phyloP scores from a whole-genome alignment of 257 asterid genomes.

The Nicotiana knightiana region DNA sequence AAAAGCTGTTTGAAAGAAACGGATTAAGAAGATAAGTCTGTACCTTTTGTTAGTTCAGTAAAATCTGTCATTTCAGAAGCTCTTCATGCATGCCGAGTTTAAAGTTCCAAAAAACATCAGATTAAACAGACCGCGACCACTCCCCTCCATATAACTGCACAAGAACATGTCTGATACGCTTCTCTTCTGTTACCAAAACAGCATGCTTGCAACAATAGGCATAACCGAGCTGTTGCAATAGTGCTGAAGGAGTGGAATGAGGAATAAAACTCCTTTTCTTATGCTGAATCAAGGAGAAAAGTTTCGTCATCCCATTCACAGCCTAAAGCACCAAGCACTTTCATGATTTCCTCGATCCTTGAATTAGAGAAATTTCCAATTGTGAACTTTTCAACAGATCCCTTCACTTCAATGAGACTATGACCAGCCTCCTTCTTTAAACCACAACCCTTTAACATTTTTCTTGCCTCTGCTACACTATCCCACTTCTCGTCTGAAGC shows the following conservation, averaged over 20 bases:
- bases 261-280: not conserved
- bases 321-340: conserved; percentile 31
- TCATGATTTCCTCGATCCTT: conserved; percentile 38
- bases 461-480: conserved; percentile 48
- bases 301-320: conserved; percentile 28
- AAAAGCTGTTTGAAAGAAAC: not conserved
- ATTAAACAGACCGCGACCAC: not conserved
- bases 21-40: not conserved
- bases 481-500: conserved; percentile 67
- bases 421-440: conserved; percentile 57
- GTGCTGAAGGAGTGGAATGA: not conserved
- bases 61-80: not conserved
- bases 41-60: conserved; percentile 1
- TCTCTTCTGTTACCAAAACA: not conserved
- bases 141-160: not conserved
- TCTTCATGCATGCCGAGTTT: not conserved
- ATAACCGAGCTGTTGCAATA: not conserved
- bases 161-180: not conserved
- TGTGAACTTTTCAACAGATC: conserved; percentile 37
- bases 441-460: conserved; percentile 43
- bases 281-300: conserved; percentile 9
- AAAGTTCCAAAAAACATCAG: not conserved
- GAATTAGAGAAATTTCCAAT: conserved; percentile 47
- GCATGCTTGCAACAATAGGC: not conserved
- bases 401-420: conserved; percentile 46